phyloP scores from a whole-genome alignment of 2,329 filamentous ascomycete genomes.

The Xylariaceae sp. region DNA sequence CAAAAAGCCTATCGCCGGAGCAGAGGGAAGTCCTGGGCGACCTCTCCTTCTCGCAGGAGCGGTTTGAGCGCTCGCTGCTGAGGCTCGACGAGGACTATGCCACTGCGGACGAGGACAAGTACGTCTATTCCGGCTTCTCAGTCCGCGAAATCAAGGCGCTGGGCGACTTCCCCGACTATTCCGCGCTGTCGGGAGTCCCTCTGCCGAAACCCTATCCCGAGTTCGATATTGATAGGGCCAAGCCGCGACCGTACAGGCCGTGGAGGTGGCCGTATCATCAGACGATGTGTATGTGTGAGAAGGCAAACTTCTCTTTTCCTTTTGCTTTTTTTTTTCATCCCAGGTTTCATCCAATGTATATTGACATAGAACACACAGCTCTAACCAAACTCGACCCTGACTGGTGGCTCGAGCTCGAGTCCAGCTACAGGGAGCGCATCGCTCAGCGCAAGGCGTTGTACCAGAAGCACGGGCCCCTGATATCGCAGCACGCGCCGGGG shows the following conservation, averaged over 20 bases:
- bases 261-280: conserved; percentile 84
- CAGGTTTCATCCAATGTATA: not conserved
- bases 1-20: conserved; percentile 9
- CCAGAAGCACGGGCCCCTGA: conserved; percentile 53
- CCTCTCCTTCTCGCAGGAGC: conserved; percentile 17
- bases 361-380: conserved; percentile 41
- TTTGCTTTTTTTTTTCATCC: not conserved
- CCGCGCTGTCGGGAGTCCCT: conserved; percentile 67
- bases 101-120: conserved; percentile 33
- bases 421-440: conserved; percentile 62
- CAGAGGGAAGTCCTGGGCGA: conserved; percentile 19
- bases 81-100: conserved; percentile 33
- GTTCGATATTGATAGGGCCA: conserved; percentile 64
- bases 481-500: conserved; percentile 66
- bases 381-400: conserved; percentile 72
- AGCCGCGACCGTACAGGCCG: conserved; percentile 71
- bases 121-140: conserved; percentile 64
- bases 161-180: conserved; percentile 76
- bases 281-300: conserved; percentile 77
- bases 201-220: conserved; percentile 56
- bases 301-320: not conserved
- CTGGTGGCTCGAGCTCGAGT: conserved; percentile 87
- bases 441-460: conserved; percentile 63
- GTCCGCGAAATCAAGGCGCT: conserved; percentile 62
- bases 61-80: conserved; percentile 26